Evolutionary conservation across 495 filamentous ascomycete species (phyloP), one percentile per base, ranked within the genome.

Genomic region (Xylaria cubensis): DNA sequence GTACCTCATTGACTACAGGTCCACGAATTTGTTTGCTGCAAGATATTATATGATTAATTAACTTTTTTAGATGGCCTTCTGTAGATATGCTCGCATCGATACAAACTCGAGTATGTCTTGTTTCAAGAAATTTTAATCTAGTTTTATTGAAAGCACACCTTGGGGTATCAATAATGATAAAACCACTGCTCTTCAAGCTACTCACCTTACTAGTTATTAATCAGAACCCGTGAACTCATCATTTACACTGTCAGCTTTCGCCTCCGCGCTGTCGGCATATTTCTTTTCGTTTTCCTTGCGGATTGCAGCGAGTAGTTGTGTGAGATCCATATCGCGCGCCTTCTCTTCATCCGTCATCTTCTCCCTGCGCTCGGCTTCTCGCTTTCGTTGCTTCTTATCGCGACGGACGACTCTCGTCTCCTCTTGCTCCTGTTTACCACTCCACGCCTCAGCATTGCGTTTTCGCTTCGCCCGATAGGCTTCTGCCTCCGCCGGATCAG

Each of bases 291-390:
- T 85, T 80, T 87, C 82, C 72, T 81, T 85, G 80, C 90, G 89
- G 29, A 97, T 89, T 75, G 90, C 79, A 71, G 90, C 86, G 50
- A 98, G 86, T 87, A 99, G 85, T 44, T 86, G 83, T 73, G 94
- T 85, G 65, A 97, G 87, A 81, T 95, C 90, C 65, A 77, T 84
- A 70, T 90, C 87, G 79, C 93, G 90, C 67, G 85, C 85, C 78
- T 84, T 90, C 81, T 97, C 92, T 72, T 90, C 90, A 15, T 90
- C 88, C 0, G 88, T 91, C 89, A 98, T 91, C 77, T 87, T 88
- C 55, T 87, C 87, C 81, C 85, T 80, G 73, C 84, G 84, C 78
- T 92, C 90, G 62, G 89, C 87, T 78, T 97, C 93, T 61, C 91
- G 86, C 79, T 88, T 91, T 63, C 87, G 86, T 65, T 88, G 84